phyloP scores from a whole-genome alignment of 2,329 filamentous ascomycete species.

The Cladophialophora exuberans region DNA sequence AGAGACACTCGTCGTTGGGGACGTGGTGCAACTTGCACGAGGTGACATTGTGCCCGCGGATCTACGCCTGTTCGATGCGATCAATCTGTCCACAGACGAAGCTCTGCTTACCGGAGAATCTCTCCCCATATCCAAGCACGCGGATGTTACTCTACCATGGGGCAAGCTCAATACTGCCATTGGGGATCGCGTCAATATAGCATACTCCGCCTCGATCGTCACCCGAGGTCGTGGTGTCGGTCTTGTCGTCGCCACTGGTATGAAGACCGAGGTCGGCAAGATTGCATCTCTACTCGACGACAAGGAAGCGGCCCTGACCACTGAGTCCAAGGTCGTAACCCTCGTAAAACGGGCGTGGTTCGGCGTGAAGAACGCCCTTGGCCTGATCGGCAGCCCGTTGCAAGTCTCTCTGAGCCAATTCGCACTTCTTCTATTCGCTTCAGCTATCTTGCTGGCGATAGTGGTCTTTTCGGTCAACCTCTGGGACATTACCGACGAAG shows the following conservation, averaged over 20 bases:
- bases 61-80: background rate
- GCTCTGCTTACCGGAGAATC: constrained; percentile 65
- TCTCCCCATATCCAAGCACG: constrained; percentile 58
- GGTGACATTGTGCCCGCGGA: constrained; percentile 32
- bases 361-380: constrained; percentile 66
- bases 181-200: constrained; percentile 64
- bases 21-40: constrained; percentile 56
- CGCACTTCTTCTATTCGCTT: constrained; percentile 66
- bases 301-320: constrained; percentile 56
- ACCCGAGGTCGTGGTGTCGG: constrained; percentile 65
- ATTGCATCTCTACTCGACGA: constrained; percentile 67
- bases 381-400: constrained; percentile 70
- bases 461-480: constrained; percentile 69
- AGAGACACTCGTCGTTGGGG: constrained; percentile 60
- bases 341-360: constrained; percentile 58
- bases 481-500: constrained; percentile 58
- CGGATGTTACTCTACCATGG: constrained; percentile 56
- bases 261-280: constrained; percentile 64
- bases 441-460: constrained; percentile 69
- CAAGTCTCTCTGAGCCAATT: constrained; percentile 70
- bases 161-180: too few species aligned
- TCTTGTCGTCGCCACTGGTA: constrained; percentile 63
- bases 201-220: constrained; percentile 64
- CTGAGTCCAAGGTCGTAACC: constrained; percentile 56
- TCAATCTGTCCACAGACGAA: constrained; percentile 64